Conservation (phyloP, 2,329 filamentous ascomycete species). For the Periconia macrospinosa region DNA sequence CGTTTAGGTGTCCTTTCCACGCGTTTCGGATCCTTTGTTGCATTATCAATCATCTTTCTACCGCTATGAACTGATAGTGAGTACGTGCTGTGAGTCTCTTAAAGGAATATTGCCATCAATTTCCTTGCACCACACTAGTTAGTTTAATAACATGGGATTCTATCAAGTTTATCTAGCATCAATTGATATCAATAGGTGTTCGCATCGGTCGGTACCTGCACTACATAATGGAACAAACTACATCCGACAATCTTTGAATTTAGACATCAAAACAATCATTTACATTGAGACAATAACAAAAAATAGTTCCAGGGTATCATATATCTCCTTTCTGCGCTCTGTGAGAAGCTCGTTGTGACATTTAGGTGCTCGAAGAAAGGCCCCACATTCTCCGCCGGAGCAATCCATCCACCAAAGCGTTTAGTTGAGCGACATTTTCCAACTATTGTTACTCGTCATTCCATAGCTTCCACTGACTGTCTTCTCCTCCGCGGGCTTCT, state of each 20-base stretch:
- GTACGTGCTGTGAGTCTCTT: neutral
- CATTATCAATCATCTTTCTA: neutral
- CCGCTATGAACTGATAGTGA: neutral
- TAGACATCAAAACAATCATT: neutral
- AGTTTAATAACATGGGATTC: too few relatives aligned
- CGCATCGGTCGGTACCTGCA: too few relatives aligned
- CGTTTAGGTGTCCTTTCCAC: slow-evolving; percentile 31
- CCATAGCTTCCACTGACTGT: slow-evolving; percentile 38
- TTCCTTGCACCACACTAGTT: too few relatives aligned
- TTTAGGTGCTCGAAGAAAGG: neutral
- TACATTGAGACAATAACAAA: neutral
- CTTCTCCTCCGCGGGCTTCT: slow-evolving; percentile 25
- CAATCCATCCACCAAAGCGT: neutral
- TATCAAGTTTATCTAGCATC: too few relatives aligned
- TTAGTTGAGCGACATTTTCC: slow-evolving; percentile 31
- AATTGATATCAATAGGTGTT: too few relatives aligned
- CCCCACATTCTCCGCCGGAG: neutral
- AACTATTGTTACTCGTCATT: slow-evolving; percentile 30
- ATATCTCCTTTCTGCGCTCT: neutral
- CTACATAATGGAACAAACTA: too few relatives aligned
- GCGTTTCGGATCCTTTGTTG: slow-evolving; percentile 15
- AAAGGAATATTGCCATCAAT: too few relatives aligned
- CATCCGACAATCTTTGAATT: neutral
- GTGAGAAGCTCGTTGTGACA: neutral
- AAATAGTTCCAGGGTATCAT: slow-evolving; percentile 1